phyloP scores from a whole-genome alignment of 2,329 filamentous ascomycete species.

The Canariomyces notabilis region DNA sequence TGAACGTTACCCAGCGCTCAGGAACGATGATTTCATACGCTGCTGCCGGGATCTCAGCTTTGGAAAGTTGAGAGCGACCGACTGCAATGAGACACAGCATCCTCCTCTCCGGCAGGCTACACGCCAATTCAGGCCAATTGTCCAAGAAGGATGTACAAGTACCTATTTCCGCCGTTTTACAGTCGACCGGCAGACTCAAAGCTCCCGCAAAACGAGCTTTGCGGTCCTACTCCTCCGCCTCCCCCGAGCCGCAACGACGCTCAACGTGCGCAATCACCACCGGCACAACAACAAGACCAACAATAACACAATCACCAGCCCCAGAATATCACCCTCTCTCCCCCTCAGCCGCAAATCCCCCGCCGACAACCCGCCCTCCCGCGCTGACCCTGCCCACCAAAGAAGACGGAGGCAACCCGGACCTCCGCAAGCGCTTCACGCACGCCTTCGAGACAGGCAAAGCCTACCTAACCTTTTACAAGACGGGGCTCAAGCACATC shows the following conservation, averaged over 20 bases:
- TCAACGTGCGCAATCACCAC: not conserved
- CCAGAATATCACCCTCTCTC: not conserved
- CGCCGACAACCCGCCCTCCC: constrained; percentile 66
- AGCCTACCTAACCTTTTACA: constrained; percentile 82
- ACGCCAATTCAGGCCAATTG: constrained; percentile 4
- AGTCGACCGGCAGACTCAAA: not conserved
- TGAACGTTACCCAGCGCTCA: too few relatives aligned
- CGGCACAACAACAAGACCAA: not conserved
- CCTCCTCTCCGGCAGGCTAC: constrained; percentile 9
- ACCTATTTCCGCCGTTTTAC: not conserved
- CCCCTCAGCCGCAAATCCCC: constrained; percentile 53
- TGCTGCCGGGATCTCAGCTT: not conserved
- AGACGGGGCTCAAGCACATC: constrained; percentile 71
- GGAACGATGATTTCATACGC: too few relatives aligned
- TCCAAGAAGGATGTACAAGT: not conserved
- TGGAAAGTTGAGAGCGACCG: not conserved
- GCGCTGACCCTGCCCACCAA: constrained; percentile 58
- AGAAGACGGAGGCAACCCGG: constrained; percentile 42
- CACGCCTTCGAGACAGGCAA: constrained; percentile 63
- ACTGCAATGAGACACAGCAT: constrained; percentile 13
- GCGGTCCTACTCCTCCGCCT: constrained; percentile 3
- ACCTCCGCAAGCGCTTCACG: constrained; percentile 35
- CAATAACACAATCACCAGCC: not conserved
- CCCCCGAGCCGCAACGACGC: not conserved
- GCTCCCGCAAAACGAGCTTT: not conserved